These are phyloP conservation scores for Didymella segeticola DNA, from an alignment of 2,329 filamentous ascomycete species.

Conservation along the genomic window DNA sequence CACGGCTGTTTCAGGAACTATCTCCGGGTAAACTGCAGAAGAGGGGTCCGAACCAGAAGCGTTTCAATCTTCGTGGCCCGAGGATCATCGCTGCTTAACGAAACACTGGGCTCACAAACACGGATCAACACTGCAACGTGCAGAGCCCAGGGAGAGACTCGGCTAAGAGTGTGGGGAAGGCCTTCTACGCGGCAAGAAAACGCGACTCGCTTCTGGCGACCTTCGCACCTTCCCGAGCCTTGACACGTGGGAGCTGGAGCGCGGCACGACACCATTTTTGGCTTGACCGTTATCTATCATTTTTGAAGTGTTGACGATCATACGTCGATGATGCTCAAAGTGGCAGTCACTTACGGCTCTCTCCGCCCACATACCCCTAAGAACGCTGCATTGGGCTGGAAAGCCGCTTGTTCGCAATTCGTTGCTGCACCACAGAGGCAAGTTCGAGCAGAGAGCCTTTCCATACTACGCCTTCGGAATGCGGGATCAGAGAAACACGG, in stretches of 20 bases:
- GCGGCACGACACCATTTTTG: neutral
- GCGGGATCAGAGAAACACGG: neutral
- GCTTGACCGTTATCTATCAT: neutral
- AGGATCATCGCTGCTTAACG: no score
- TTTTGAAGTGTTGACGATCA: neutral
- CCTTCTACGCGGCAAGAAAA: neutral
- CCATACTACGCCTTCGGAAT: no score
- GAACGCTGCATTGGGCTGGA: neutral
- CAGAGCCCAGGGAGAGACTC: neutral
- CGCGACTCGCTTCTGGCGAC: constrained; percentile 5
- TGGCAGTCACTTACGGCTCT: neutral
- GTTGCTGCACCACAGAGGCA: neutral
- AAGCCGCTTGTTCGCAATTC: neutral
- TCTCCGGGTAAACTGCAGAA: constrained; percentile 3
- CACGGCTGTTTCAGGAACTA: constrained; percentile 1
- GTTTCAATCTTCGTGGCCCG: neutral
- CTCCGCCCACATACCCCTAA: neutral
- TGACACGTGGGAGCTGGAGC: constrained; percentile 1
- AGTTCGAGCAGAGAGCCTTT: neutral
- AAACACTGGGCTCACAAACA: neutral
- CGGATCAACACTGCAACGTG: neutral
- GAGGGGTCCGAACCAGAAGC: neutral
- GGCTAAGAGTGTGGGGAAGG: constrained; percentile 1
- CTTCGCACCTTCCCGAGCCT: neutral
- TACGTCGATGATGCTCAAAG: neutral